These are phyloP conservation scores for Chrysanthemum lavandulifolium DNA, from an alignment of 129 eudicot species.

Conservation along the genomic window DNA sequence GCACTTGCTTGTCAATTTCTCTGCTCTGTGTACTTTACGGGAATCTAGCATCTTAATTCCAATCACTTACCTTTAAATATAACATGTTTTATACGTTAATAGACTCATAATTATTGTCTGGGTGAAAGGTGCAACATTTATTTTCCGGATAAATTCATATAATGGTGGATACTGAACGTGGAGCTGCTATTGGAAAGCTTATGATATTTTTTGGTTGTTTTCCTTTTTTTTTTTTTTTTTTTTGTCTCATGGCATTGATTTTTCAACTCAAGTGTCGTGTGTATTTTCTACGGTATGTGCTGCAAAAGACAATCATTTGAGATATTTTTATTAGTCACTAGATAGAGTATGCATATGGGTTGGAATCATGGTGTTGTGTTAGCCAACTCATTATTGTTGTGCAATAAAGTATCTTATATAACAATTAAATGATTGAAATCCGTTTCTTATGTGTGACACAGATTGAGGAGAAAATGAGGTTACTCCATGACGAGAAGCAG, in stretches of 20 bases:
- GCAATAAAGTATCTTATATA: too few species aligned
- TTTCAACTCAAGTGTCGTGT: background rate
- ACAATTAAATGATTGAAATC: background rate
- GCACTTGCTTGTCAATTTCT: background rate
- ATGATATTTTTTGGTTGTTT: too few species aligned
- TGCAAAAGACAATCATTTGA: background rate
- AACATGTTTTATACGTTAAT: background rate
- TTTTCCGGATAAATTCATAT: background rate
- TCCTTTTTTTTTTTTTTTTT: too few species aligned
- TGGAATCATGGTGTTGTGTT: background rate
- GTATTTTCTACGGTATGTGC: background rate
- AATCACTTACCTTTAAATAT: background rate
- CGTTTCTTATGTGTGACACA: slow-evolving; percentile 27
- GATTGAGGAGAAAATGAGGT: slow-evolving; percentile 96
- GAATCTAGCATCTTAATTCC: slow-evolving; percentile 8
- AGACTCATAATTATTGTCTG: background rate
- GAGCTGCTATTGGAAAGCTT: background rate
- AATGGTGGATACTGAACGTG: too few species aligned
- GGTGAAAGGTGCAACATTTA: background rate
- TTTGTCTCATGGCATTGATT: background rate
- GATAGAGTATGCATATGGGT: background rate
- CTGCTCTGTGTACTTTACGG: background rate
- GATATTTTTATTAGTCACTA: background rate
- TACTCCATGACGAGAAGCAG: slow-evolving; percentile 65
- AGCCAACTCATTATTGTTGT: background rate